Evolutionary conservation across 164 flowering plant genomes (phyloP), one percentile per base, ranked within the genome.

Genomic region (Chimonanthus salicifolius): DNA sequence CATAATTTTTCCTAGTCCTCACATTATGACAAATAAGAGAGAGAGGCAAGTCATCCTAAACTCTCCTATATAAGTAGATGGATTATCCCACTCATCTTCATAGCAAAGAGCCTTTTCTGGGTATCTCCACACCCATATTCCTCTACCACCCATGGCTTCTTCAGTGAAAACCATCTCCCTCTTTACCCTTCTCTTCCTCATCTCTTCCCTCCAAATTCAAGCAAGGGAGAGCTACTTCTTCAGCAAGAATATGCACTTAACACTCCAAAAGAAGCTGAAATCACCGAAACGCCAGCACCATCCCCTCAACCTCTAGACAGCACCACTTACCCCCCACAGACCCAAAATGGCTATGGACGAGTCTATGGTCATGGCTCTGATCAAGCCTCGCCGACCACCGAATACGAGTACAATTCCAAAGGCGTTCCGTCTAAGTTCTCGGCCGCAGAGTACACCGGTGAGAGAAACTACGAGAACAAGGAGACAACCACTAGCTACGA

Each of bases 151-250:
- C 72, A 85, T 83, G 85, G 86, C 86, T 70, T 5, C 75, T 71
- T 71, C 79, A 20, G 44, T 78, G 10, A 79, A 79, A 64, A 77
- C 15, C 79, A 68, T 76, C 82, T 47, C 64, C 65, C 45, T 78
- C 72, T 62, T 86, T 81, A 74, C 83, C 76, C 68, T 85, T 49
- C 48, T 74, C n/a, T 47, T 79, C 65, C 78, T 83, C 80, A 54
- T 80, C 50, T 77, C 69, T 82, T 73, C 80, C 48, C n/a, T 73
- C 69, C 83, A 79, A 58, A 70, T 78, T 21, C 77, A 78, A 62
- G 89, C 87, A 10, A 84, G 91, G 75, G 91, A 88, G 6, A 81
- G 84, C 88, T 78, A 84, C 50, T 83, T 83, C 84, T 87, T 87
- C 78, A 83, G 80, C 89, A 88, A 88, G 72, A 67, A 76, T 72